Base-by-base conservation (phyloP, 345 rosid genomes). In the Eucalyptus shirleyi region DNA sequence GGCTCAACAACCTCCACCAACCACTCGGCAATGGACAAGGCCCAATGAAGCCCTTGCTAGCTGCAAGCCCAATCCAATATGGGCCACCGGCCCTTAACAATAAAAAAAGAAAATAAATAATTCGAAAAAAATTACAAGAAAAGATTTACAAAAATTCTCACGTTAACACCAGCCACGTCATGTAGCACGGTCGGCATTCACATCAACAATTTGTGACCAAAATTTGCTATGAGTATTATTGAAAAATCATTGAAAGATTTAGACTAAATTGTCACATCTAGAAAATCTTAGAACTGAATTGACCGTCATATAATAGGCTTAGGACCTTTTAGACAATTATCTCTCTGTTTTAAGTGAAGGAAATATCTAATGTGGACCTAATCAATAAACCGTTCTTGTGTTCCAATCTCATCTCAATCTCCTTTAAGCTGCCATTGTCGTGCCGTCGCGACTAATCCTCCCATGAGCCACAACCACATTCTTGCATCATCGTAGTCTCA, bases 111-210 rank as follows among this genome's bases (percentile, higher is more conserved):
- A 65, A 67, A 67, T 30, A 4, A 7, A 67, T 2, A n/a, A n/a
- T 19, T 53, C 1, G 4, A 7, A 62, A 62, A 62, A 14, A 62
- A 62, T 19, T 53, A 53, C 26, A 30, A 0, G 4, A 30, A 62
- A 62, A 0, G 9, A 30, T 62, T 62, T 62, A 15, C 19, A 67
- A 67, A 32, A 32, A 9, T 0, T 69, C 6, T 7, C 44, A 18
- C 1, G 0, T 69, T 3, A 69, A 9, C 7, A 17, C 4, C 4
- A 3, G 2, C 2, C 24, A 0, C 2, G 12, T 5, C 42, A 69
- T 8, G 0, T 32, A 32, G 0, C 0, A 69, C 4, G 0, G 12
- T 69, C 1, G 0, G 0, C 1, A 0, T 32, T 8, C 7, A 69
- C 3, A 1, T 32, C 24, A 18, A 69, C 3, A 9, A 32, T 9